Conservation (phyloP, 2,329 filamentous ascomycete genomes). For the Penicillium sp. region DNA sequence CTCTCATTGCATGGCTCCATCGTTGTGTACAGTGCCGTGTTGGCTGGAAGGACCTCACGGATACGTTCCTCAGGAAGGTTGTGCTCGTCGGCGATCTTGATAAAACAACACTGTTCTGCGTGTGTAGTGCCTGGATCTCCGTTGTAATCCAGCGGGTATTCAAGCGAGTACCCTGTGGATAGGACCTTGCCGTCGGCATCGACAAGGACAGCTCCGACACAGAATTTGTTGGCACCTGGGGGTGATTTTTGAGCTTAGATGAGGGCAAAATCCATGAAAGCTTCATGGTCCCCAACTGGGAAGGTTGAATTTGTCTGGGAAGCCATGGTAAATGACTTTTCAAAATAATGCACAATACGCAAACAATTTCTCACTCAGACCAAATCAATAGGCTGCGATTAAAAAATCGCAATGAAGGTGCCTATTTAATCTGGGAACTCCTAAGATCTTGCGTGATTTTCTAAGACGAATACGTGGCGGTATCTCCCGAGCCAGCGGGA, state of each 20-base stretch:
- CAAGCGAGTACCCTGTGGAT: slow-evolving; percentile 45
- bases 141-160: slow-evolving; percentile 37
- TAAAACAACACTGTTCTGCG: slow-evolving; percentile 41
- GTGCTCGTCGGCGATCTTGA: slow-evolving; percentile 43
- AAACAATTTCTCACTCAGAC: not conserved
- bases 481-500: not conserved
- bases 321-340: not conserved
- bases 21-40: slow-evolving; percentile 46
- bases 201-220: slow-evolving; percentile 41
- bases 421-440: too few species aligned
- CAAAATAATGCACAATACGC: not conserved
- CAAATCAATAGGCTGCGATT: not conserved
- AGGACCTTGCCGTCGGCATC: slow-evolving; percentile 43
- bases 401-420: not conserved
- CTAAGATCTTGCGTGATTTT: not conserved
- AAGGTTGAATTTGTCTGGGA: slow-evolving; percentile 7
- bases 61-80: slow-evolving; percentile 37
- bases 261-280: slow-evolving; percentile 37
- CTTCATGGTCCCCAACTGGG: slow-evolving; percentile 32
- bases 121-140: slow-evolving; percentile 39
- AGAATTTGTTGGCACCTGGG: slow-evolving; percentile 41
- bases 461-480: not conserved
- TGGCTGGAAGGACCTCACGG: slow-evolving; percentile 36
- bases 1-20: slow-evolving; percentile 49
- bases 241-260: slow-evolving; percentile 37